Conservation (phyloP, 148 eudicot species). For the Camellia japonica region DNA sequence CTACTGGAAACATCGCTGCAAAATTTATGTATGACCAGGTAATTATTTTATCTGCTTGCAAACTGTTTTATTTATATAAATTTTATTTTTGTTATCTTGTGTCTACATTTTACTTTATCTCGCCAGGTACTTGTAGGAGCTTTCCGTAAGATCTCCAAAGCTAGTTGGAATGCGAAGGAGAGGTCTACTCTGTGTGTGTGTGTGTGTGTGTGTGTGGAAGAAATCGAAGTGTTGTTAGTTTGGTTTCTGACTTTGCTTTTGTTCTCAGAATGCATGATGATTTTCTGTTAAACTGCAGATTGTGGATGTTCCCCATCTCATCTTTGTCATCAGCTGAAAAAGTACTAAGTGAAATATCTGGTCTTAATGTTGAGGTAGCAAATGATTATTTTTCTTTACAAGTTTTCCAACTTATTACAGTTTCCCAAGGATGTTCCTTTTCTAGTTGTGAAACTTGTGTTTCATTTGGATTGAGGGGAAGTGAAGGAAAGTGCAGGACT, state of each 20-base stretch:
- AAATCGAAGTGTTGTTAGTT: not conserved
- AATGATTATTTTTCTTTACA: not conserved
- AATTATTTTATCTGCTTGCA: constrained; percentile 10
- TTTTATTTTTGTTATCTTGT: not conserved
- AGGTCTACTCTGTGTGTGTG: constrained; percentile 40
- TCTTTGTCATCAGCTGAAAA: constrained; percentile 73
- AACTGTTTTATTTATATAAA: constrained; percentile 6
- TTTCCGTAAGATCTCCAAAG: constrained; percentile 74
- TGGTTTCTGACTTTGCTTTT: not conserved
- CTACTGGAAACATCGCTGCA: constrained; percentile 81
- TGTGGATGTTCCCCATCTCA: constrained; percentile 83
- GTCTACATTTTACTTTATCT: constrained; percentile 17
- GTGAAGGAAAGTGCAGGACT: too few relatives aligned
- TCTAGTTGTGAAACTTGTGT: too few relatives aligned
- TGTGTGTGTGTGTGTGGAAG: constrained; percentile 2
- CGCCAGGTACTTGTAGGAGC: constrained; percentile 63
- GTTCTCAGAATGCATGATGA: not conserved
- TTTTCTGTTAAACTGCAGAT: constrained; percentile 40
- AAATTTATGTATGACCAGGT: constrained; percentile 80
- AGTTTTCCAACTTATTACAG: not conserved
- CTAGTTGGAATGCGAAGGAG: constrained; percentile 87
- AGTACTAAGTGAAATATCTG: constrained; percentile 48
- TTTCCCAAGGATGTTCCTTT: not conserved
- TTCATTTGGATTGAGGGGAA: too few relatives aligned
- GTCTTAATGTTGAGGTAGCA: constrained; percentile 66